Evolutionary conservation across 441 rosid genomes (phyloP), one percentile per base, ranked within the genome.

Genomic region (Mallotus japonicus): DNA sequence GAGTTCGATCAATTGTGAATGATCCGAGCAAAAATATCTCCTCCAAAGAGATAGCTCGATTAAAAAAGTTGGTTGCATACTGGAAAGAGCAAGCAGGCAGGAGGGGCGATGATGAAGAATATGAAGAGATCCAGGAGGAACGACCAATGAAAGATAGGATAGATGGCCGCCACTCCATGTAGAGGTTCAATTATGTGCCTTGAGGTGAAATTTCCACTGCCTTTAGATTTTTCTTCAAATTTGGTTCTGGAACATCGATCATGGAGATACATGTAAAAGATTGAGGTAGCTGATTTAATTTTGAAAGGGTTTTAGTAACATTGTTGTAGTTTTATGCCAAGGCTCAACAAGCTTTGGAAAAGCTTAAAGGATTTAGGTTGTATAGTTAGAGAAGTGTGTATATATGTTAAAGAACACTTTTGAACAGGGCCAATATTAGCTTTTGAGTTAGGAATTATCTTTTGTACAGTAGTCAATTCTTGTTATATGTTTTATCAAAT

Each of bases 11-110:
- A 17, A 91, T 93, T 44, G 88, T 91, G 68, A 95, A 95, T 79
- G 98, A 93, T 78, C 92, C 98, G 15, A 91, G 86, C 82, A 93
- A 91, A 83, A 90, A 93, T 72, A 76, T 92, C 34, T 85, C 92
- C 1, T 91, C 99, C 0, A 95, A 93, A 82, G 98, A 95, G 76
- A 87, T 95, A 65, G 84, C 87, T 72, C 91, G 97, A 37, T 75
- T 95, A 92, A 93, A 91, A 76, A 95, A 88, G 74, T 44, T 92
- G 80, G 90, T 91, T 32, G 86, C 93, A 13, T 85, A 90, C 66
- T 91, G 98, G 98, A 95, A 91, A 77, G 96, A 91, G 79, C 99
- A 91, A 82, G 98, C 98, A 0, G 97, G 96, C 16, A 86, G 77
- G 80, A 93, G 65, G 75, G 86, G 87, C 8, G 97, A 89, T 12